phyloP scores from a whole-genome alignment of 208 protist genomes.

The Trypanosoma brucei region DNA sequence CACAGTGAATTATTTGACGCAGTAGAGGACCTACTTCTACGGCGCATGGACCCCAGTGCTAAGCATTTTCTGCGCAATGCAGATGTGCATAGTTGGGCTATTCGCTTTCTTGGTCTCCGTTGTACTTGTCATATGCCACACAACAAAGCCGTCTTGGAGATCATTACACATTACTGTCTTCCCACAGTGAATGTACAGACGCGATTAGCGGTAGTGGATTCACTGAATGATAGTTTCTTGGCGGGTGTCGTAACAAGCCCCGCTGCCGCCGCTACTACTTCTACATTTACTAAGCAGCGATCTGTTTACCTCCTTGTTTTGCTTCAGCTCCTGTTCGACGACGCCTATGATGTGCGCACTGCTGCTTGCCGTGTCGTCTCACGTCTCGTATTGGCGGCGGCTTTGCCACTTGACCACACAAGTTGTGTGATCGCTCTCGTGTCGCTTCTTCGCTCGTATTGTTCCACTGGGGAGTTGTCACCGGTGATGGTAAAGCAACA shows the following conservation, averaged over 20 bases:
- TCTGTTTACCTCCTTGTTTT: constrained; percentile 44
- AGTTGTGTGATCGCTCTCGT: constrained; percentile 55
- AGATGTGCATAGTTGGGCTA: constrained; percentile 38
- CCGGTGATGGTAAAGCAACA: constrained; percentile 5
- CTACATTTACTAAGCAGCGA: constrained; percentile 1
- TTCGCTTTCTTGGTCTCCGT: constrained; percentile 30
- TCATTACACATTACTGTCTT: constrained; percentile 44
- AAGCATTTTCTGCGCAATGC: constrained; percentile 23
- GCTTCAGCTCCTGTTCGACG: constrained; percentile 70
- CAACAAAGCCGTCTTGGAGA: constrained; percentile 19
- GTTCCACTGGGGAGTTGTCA: background rate
- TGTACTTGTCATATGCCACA: constrained; percentile 9
- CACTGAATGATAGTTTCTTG: constrained; percentile 24
- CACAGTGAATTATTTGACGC: background rate
- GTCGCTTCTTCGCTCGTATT: constrained; percentile 12
- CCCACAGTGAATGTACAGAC: constrained; percentile 47
- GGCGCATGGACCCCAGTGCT: constrained; percentile 8
- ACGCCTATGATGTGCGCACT: constrained; percentile 58
- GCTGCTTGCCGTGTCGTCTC: constrained; percentile 31
- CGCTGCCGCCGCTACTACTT: background rate
- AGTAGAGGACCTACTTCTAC: constrained; percentile 14
- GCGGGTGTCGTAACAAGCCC: background rate
- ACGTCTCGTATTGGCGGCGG: constrained; percentile 2
- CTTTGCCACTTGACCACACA: constrained; percentile 36
- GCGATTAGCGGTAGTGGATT: constrained; percentile 51